Conservation (phyloP, 2,329 filamentous ascomycete genomes). For the Botrytis deweyae region DNA sequence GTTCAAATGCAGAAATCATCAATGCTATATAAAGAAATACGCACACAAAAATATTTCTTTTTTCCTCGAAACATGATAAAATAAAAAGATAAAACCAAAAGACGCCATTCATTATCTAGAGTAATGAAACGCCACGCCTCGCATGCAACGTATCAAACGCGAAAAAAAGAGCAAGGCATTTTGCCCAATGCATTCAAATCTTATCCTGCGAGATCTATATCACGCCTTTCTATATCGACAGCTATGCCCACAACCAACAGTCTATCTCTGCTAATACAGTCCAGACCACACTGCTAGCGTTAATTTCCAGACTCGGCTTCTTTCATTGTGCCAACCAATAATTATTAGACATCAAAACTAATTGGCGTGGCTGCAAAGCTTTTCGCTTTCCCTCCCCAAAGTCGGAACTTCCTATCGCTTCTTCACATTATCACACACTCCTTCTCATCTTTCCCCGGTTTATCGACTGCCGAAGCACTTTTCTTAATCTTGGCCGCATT, state of each 20-base stretch:
- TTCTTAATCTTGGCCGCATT: slow-evolving; percentile 37
- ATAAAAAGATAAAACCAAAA: neutral
- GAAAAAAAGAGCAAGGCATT: neutral
- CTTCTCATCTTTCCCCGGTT: slow-evolving; percentile 31
- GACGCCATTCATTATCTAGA: slow-evolving; percentile 10
- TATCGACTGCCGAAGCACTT: slow-evolving; percentile 29
- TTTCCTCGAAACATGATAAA: neutral
- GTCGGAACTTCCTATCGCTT: neutral
- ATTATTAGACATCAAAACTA: neutral
- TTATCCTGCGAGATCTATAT: slow-evolving; percentile 11
- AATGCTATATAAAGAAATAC: neutral
- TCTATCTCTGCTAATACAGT: neutral
- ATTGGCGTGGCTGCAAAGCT: neutral
- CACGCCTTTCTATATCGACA: neutral
- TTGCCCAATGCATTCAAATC: neutral
- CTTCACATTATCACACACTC: slow-evolving; percentile 36
- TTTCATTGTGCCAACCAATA: neutral
- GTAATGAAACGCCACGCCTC: neutral
- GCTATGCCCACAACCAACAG: neutral
- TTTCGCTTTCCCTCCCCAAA: neutral
- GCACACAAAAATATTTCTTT: neutral
- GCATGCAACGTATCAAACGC: slow-evolving; percentile 10
- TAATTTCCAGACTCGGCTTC: neutral
- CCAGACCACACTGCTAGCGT: neutral
- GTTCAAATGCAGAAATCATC: neutral